Conservation (phyloP, 805 yeast species). For the Nakazawaea ishiwadae region DNA sequence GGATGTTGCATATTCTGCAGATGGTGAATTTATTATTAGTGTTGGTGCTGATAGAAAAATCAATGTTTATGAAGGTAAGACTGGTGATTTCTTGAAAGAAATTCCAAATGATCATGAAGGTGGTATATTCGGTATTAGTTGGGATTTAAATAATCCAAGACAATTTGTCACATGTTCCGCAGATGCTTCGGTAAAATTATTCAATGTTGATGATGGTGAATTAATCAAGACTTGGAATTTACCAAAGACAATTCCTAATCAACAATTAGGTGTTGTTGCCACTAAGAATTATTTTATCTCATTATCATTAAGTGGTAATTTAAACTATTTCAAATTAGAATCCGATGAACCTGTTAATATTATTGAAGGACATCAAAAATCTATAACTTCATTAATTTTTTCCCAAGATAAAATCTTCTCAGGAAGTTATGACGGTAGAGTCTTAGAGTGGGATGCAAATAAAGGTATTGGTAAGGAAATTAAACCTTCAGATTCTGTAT, state of each 20-base stretch:
- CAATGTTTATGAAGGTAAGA: constrained; percentile 78
- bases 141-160: constrained; percentile 50
- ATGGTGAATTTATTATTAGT: constrained; percentile 68
- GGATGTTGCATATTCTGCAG: constrained; percentile 78
- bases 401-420: constrained; percentile 34
- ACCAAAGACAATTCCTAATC: constrained; percentile 47
- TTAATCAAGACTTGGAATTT: constrained; percentile 47
- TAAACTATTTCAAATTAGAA: constrained; percentile 51
- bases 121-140: constrained; percentile 74
- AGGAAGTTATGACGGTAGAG: constrained; percentile 81
- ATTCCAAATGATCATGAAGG: constrained; percentile 60
- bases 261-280: constrained; percentile 75
- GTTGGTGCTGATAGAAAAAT: constrained; percentile 83
- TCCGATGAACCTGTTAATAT: constrained; percentile 31
- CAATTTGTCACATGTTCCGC: constrained; percentile 79
- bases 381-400: constrained; percentile 54
- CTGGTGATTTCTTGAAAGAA: constrained; percentile 66
- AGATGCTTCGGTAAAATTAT: constrained; percentile 67
- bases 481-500: constrained; percentile 25
- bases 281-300: constrained; percentile 58
- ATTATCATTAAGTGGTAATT: constrained; percentile 65
- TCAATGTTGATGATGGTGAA: constrained; percentile 46
- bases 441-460: constrained; percentile 52
- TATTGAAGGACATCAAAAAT: constrained; percentile 76
- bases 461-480: constrained; percentile 31